Conservation (phyloP, 331 rosid genomes). For the Malus hybrid region DNA sequence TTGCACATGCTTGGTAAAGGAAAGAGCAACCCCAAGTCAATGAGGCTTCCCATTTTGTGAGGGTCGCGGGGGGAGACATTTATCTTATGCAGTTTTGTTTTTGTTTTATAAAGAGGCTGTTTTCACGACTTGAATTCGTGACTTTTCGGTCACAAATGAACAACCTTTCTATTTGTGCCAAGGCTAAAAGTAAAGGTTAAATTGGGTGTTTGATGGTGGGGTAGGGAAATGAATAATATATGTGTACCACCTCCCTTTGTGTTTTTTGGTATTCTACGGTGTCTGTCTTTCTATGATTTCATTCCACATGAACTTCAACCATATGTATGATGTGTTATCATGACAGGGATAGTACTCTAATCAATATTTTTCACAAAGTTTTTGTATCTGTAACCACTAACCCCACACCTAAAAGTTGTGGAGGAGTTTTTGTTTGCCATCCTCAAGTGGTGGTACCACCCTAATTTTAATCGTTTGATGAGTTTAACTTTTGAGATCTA, state of each 20-base stretch:
- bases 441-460: too few species aligned
- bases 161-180: too few species aligned
- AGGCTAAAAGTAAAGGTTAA: background rate
- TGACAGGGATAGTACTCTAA: background rate
- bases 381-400: background rate
- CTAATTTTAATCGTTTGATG: too few species aligned
- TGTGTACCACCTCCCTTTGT: background rate
- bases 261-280: background rate
- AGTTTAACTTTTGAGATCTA: too few species aligned
- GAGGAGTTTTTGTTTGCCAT: background rate
- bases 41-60: too few species aligned
- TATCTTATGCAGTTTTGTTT: too few species aligned
- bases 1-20: conserved; percentile 6
- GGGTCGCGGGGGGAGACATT: too few species aligned
- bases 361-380: conserved; percentile 7
- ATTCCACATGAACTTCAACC: conserved; percentile 13
- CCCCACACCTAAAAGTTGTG: background rate
- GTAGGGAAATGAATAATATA: background rate
- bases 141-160: too few species aligned
- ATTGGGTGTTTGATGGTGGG: conserved; percentile 11
- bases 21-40: too few species aligned
- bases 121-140: too few species aligned
- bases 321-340: conserved; percentile 2
- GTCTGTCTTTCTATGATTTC: conserved; percentile 1
- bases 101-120: too few species aligned